phyloP scores from a whole-genome alignment of 2,329 filamentous ascomycete genomes.

The Tolypocladium endophyticum region DNA sequence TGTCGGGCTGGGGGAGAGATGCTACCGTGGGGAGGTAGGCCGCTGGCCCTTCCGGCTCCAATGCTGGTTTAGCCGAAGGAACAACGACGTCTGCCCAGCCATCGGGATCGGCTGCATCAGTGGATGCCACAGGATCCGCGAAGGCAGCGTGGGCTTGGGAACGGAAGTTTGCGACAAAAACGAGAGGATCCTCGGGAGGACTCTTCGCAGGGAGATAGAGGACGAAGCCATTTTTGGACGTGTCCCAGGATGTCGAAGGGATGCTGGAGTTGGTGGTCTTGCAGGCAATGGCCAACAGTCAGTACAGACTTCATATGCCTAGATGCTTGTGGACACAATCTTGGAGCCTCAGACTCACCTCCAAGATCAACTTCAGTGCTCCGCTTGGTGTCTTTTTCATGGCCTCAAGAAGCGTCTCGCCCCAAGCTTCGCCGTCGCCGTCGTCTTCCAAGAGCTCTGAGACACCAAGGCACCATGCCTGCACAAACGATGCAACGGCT shows the following conservation, averaged over 20 bases:
- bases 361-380: conserved; percentile 19
- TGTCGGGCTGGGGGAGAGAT: conserved; percentile 33
- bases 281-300: not conserved
- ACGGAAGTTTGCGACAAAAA: not conserved
- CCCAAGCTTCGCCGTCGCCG: conserved; percentile 25
- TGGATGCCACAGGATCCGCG: not conserved
- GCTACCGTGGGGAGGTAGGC: conserved; percentile 27
- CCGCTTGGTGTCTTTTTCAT: conserved; percentile 7
- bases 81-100: conserved; percentile 1
- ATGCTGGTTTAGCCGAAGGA: not conserved
- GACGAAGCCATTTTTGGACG: not conserved
- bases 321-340: not conserved
- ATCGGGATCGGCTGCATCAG: conserved; percentile 6
- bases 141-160: not conserved
- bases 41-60: not conserved
- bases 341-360: conserved; percentile 15
- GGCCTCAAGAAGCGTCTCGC: conserved; percentile 29
- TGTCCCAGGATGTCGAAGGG: not conserved
- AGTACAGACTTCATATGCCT: not conserved
- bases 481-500: conserved; percentile 20
- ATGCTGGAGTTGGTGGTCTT: not conserved
- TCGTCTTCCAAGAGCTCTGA: conserved; percentile 29
- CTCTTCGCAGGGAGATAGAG: not conserved
- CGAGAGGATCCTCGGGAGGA: not conserved
- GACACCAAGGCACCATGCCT: conserved; percentile 28